These are phyloP conservation scores for Geranium incanum DNA, from an alignment of 441 rosid species.

Conservation along the genomic window DNA sequence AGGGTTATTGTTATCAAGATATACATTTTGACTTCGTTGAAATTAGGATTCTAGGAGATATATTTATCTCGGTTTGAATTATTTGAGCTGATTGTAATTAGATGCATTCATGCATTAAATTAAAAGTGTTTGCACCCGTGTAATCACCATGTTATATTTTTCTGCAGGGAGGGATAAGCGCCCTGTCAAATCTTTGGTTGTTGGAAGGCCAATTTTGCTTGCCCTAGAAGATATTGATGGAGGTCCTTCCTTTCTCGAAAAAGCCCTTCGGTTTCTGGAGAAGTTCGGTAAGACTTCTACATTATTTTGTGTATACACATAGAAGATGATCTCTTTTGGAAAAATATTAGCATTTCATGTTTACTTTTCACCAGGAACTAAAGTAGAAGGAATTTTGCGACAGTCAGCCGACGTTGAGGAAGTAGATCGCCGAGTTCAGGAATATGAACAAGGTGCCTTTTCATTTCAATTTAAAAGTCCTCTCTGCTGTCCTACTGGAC, in stretches of 20 bases:
- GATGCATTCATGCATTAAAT: conserved; percentile 5
- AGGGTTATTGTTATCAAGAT: background rate
- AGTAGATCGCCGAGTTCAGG: conserved; percentile 90
- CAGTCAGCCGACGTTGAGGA: conserved; percentile 98
- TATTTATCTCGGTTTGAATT: background rate
- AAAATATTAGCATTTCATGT: background rate
- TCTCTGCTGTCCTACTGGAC: background rate
- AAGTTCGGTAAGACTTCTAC: conserved; percentile 58
- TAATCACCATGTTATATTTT: background rate
- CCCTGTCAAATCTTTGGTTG: conserved; percentile 81
- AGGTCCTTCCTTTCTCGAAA: conserved; percentile 95
- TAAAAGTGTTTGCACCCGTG: background rate
- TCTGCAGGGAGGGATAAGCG: conserved; percentile 82
- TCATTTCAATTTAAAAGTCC: conserved; percentile 14
- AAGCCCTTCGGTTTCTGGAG: conserved; percentile 92
- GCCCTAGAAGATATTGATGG: conserved; percentile 99
- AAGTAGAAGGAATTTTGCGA: conserved; percentile 84
- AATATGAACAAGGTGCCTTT: conserved; percentile 80
- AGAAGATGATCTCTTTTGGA: conserved; percentile 15
- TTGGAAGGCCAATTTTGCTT: conserved; percentile 97
- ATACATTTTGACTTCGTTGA: background rate
- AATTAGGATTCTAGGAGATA: background rate
- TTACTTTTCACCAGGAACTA: conserved; percentile 50
- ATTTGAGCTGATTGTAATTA: background rate
- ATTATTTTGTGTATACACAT: conserved; percentile 9